These are phyloP conservation scores for Talaromyces liani DNA, from an alignment of 495 filamentous ascomycete genomes.

Conservation along the genomic window DNA sequence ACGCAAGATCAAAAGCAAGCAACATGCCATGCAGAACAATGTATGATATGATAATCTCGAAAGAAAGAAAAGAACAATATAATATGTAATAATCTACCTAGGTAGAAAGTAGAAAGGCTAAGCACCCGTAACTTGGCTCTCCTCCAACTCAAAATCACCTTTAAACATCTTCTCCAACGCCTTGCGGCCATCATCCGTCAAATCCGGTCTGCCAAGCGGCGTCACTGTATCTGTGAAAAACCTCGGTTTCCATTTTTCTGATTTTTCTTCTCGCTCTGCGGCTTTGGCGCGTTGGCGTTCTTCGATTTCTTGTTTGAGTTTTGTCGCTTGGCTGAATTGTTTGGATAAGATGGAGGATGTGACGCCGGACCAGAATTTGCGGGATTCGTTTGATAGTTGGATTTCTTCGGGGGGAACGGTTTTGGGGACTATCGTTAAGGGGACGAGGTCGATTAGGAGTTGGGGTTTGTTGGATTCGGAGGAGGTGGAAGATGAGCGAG, in stretches of 20 bases:
- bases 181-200: slow-evolving; percentile 68
- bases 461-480: slow-evolving; percentile 31
- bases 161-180: slow-evolving; percentile 62
- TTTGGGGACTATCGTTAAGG: slow-evolving; percentile 71
- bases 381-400: slow-evolving; percentile 85
- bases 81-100: background rate
- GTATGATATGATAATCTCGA: background rate
- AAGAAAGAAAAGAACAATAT: slow-evolving; percentile 8
- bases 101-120: slow-evolving; percentile 13
- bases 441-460: slow-evolving; percentile 77
- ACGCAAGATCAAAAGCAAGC: background rate
- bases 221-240: slow-evolving; percentile 77
- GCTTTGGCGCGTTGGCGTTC: slow-evolving; percentile 82
- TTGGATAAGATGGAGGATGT: slow-evolving; percentile 81
- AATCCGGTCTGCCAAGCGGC: slow-evolving; percentile 66
- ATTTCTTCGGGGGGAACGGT: slow-evolving; percentile 62
- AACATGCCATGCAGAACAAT: slow-evolving; percentile 8
- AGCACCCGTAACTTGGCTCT: slow-evolving; percentile 36
- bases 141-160: slow-evolving; percentile 48
- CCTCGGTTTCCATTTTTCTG: slow-evolving; percentile 71
- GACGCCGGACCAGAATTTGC: slow-evolving; percentile 79
- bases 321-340: slow-evolving; percentile 77
- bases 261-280: slow-evolving; percentile 59
- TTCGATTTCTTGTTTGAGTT: slow-evolving; percentile 83
- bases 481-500: background rate